A percentile compares a stretch with the other conserved stretches of the same genome.
Evolutionary conservation across 1,139 yeast genomes (phyloP).

Genomic region (Candida sojae): DNA sequence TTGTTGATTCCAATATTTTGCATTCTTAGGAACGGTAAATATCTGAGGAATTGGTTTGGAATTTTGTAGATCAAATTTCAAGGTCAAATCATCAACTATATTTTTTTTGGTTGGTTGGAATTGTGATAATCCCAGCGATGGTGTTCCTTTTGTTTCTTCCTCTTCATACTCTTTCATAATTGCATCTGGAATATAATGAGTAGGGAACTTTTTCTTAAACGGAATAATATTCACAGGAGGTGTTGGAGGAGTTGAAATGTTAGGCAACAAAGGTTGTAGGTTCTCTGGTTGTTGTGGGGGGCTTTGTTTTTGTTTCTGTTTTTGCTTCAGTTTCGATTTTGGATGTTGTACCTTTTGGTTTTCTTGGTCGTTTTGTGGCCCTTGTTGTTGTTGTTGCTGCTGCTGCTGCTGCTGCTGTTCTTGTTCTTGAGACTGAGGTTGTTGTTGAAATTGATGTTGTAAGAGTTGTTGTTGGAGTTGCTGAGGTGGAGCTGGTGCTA

Average conservation of each 20-base stretch:
- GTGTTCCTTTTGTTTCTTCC: constrained; percentile 12
- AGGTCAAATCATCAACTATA: constrained; percentile 37
- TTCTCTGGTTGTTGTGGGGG: neutral
- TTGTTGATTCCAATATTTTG: constrained; percentile 24
- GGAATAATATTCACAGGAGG: constrained; percentile 8
- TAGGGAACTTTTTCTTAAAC: constrained; percentile 30
- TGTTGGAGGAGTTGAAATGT: neutral
- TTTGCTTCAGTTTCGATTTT: neutral
- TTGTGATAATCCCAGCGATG: constrained; percentile 17
- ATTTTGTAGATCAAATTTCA: constrained; percentile 44
- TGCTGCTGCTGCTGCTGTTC: constrained; percentile 7
- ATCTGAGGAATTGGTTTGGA: constrained; percentile 31
- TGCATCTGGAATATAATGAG: constrained; percentile 39
- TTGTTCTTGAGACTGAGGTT: neutral
- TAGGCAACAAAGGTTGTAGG: neutral
- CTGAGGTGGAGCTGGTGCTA: constrained; percentile 2
- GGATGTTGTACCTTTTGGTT: too few species aligned
- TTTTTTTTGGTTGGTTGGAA: constrained; percentile 43
- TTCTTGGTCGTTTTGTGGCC: neutral
- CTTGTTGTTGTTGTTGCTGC: neutral
- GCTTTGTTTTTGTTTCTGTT: constrained; percentile 1
- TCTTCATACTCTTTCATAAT: constrained; percentile 20
- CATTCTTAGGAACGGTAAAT: constrained; percentile 34
- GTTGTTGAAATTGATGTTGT: neutral
- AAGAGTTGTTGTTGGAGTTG: neutral